A percentile compares a stretch with the other conserved stretches of the same genome.
phyloP scores from a whole-genome alignment of 305 asterid species.

The Fraxinus nigra region DNA sequence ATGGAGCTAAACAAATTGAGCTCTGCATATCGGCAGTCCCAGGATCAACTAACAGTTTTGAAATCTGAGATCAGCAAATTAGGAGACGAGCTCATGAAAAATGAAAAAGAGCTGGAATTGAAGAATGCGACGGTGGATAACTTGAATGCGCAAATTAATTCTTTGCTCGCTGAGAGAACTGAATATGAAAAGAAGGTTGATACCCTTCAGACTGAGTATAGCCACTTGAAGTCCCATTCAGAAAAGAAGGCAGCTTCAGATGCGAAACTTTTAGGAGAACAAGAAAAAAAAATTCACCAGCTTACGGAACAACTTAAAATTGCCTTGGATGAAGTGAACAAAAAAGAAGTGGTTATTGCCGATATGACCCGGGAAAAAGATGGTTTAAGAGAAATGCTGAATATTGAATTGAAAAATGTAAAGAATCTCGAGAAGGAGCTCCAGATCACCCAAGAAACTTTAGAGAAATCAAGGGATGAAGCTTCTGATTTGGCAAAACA shows the following conservation, averaged over 20 bases:
- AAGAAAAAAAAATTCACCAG: slow-evolving; percentile 35
- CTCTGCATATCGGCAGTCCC: slow-evolving; percentile 42
- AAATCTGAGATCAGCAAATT: slow-evolving; percentile 46
- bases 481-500: slow-evolving; percentile 46
- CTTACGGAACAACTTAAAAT: slow-evolving; percentile 56
- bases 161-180: slow-evolving; percentile 43
- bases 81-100: slow-evolving; percentile 40
- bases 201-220: slow-evolving; percentile 41
- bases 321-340: slow-evolving; percentile 40
- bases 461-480: slow-evolving; percentile 54
- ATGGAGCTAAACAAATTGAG: slow-evolving; percentile 33
- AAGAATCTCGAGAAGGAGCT: slow-evolving; percentile 57
- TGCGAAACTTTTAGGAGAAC: slow-evolving; percentile 51
- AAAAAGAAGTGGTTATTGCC: slow-evolving; percentile 35
- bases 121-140: slow-evolving; percentile 35
- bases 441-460: slow-evolving; percentile 31
- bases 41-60: slow-evolving; percentile 40
- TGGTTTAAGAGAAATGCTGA: slow-evolving; percentile 40
- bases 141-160: slow-evolving; percentile 48
- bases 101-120: slow-evolving; percentile 55
- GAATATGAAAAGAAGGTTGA: slow-evolving; percentile 38
- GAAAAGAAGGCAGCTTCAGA: slow-evolving; percentile 58
- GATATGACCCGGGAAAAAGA: slow-evolving; percentile 57
- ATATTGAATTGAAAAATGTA: slow-evolving; percentile 41
- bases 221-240: slow-evolving; percentile 43